Conservation (phyloP, 1,284 basidiomycete genomes). For the Mycena sp. region DNA sequence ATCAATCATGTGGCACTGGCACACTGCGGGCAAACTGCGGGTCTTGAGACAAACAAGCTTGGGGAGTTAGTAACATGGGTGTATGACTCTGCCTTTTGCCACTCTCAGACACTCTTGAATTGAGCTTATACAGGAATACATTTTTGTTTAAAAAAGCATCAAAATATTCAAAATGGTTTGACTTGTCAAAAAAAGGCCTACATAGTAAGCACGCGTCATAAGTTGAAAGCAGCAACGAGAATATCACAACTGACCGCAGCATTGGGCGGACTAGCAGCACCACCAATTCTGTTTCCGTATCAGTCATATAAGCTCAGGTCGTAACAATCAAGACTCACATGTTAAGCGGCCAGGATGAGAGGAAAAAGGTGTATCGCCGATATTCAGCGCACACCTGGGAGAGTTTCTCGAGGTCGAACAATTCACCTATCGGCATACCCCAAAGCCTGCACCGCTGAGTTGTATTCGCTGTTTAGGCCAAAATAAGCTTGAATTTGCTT, state of each 20-base stretch:
- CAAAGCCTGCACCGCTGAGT: constrained; percentile 55
- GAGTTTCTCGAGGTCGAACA: constrained; percentile 74
- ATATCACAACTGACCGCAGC: constrained; percentile 56
- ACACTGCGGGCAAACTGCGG: too few species aligned
- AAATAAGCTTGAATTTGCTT: constrained; percentile 30
- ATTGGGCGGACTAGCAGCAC: constrained; percentile 74
- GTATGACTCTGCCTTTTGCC: too few species aligned
- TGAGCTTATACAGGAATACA: too few species aligned
- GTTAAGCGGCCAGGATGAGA: constrained; percentile 77
- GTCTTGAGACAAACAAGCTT: too few species aligned
- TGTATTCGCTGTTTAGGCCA: not conserved
- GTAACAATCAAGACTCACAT: constrained; percentile 54
- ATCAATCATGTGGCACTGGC: too few species aligned
- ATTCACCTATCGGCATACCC: constrained; percentile 79
- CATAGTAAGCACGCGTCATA: too few species aligned
- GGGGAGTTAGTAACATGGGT: too few species aligned
- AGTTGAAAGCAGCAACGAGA: too few species aligned
- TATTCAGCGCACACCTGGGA: constrained; percentile 64
- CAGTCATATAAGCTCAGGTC: constrained; percentile 3
- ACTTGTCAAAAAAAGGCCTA: too few species aligned
- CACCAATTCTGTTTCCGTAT: constrained; percentile 58
- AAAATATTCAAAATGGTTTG: too few species aligned
- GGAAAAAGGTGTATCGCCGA: constrained; percentile 74
- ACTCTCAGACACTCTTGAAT: too few species aligned
- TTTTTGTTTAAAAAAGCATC: too few species aligned